Conservation (phyloP, 305 asterid genomes). For the Rubia peregrina region DNA sequence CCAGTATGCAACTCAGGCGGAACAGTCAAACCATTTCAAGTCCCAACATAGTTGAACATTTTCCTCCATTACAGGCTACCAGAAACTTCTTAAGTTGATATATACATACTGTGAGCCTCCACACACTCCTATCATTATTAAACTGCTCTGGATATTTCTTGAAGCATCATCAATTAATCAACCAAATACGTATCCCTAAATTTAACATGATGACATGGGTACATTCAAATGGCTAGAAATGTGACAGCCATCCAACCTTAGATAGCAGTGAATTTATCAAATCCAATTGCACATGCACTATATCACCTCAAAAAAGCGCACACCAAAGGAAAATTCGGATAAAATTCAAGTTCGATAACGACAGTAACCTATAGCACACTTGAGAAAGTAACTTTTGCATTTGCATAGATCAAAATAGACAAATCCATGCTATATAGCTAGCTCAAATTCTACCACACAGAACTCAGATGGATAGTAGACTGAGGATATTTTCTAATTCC, state of each 20-base stretch:
- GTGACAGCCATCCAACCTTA: neutral
- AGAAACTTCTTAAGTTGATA: neutral
- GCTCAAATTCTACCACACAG: neutral
- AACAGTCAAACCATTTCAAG: neutral
- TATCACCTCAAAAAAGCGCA: neutral
- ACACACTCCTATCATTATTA: neutral
- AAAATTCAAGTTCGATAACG: neutral
- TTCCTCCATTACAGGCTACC: neutral
- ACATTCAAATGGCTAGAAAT: neutral
- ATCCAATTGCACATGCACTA: neutral
- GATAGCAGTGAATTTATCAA: neutral
- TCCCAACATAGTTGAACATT: neutral
- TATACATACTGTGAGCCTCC: neutral
- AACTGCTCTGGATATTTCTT: neutral
- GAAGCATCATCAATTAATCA: neutral
- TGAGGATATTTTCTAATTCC: neutral
- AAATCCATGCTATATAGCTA: neutral
- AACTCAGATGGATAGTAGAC: neutral
- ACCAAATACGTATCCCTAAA: neutral
- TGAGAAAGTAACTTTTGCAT: neutral
- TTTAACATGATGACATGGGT: slow-evolving; percentile 2
- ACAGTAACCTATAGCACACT: neutral
- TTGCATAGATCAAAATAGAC: neutral
- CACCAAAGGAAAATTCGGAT: neutral
- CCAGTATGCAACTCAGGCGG: neutral